Percentiles rank a stretch among this genome's conserved stretches.
These are phyloP conservation scores for Fusarium heterosporum DNA, from an alignment of 2,329 filamentous ascomycete genomes.

Conservation along the genomic window DNA sequence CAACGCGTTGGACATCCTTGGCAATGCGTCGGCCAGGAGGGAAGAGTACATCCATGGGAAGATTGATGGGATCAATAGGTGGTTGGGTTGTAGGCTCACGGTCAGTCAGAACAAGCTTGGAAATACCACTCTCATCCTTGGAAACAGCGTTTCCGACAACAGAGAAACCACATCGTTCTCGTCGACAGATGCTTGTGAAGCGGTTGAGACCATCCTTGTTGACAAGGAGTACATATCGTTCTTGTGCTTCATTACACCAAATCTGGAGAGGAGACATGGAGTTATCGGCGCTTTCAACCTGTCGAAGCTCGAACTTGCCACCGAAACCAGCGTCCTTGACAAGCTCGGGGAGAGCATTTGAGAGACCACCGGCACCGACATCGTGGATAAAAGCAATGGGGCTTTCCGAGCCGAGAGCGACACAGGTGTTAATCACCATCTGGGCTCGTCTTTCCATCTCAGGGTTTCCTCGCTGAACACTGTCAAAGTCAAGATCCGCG, in stretches of 20 bases:
- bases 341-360: slow-evolving; percentile 78
- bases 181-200: slow-evolving; percentile 76
- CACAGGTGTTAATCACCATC: slow-evolving; percentile 97
- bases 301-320: slow-evolving; percentile 92
- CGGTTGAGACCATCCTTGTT: slow-evolving; percentile 82
- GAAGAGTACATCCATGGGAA: slow-evolving; percentile 90
- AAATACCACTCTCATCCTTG: slow-evolving; percentile 70
- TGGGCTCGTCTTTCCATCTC: slow-evolving; percentile 96
- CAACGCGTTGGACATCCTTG: slow-evolving; percentile 45
- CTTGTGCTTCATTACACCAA: slow-evolving; percentile 97
- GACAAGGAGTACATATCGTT: slow-evolving; percentile 93
- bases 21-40: slow-evolving; percentile 66
- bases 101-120: slow-evolving; percentile 84
- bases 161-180: slow-evolving; percentile 93
- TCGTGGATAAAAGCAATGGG: slow-evolving; percentile 98
- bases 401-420: slow-evolving; percentile 83
- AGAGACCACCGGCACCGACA: slow-evolving; percentile 88
- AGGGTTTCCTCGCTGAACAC: slow-evolving; percentile 95
- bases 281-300: slow-evolving; percentile 89
- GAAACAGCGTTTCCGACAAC: slow-evolving; percentile 83
- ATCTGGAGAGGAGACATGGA: slow-evolving; percentile 94
- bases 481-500: slow-evolving; percentile 94
- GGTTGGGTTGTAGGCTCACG: slow-evolving; percentile 80
- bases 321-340: slow-evolving; percentile 93
- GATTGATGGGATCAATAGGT: slow-evolving; percentile 76